Base-by-base conservation (phyloP, 2,329 filamentous ascomycete genomes). In the Phaeosphaeriaceae sp. region DNA sequence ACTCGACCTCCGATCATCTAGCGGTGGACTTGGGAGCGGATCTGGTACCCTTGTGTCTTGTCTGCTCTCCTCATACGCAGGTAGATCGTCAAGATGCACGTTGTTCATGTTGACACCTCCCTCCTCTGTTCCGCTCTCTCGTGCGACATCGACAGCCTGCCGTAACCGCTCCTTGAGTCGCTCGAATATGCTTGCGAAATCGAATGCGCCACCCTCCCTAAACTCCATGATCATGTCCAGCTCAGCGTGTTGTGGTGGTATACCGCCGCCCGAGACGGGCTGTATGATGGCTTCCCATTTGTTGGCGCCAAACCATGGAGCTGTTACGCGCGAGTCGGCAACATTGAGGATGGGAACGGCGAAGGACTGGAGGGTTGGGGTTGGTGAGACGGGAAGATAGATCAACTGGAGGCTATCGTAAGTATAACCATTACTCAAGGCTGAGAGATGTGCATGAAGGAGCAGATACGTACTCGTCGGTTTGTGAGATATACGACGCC, bases 131-230 rank as follows among this genome's bases (percentile, higher is more conserved):
- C 89, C 89, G 62, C 84, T 87, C 69, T 91, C 89, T 54, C 89
- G 80, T 31, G 89, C 89, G 57, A 91, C 85, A 55, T 95, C 91
- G 40, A 93, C 87, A 7, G 89, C 92, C 69, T 97, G 92, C 63
- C 90, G 86, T 55, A 97, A 80, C 7, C 92, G 86, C 73, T 96
- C 93, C 73, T 92, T 93, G 63, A 97, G 88, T 55, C 90, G 85
- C 69, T 96, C 92, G 72, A 93, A 97, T 52, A 87, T 87, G 51
- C 87, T 86, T 69, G 93, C 89, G 73, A 96, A 98, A 67, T 97
- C 93, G 76, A 91, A 95, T 57, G 93, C 93, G n/a, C 94, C 94
- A 45, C 94, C 94, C 62, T 98, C 93, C 74, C 93, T 93, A 82
- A 98, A 98, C 21, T 89, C 93, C 69, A 97, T 85, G 75, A 91